Conservation (phyloP, 257 asterid genomes). For the Solanum megistacrolobum region DNA sequence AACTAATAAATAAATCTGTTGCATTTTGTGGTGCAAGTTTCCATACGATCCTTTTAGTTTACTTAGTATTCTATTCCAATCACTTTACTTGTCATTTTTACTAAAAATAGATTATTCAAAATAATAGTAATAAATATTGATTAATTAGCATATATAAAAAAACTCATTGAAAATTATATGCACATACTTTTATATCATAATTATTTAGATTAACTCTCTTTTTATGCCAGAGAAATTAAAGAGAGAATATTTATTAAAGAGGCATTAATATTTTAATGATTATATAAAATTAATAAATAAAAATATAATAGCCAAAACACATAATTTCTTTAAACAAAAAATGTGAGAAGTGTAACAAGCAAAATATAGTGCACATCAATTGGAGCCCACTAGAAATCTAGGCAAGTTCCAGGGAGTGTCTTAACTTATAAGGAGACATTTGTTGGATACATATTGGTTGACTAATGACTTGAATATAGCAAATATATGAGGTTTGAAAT, state of each 20-base stretch:
- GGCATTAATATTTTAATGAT: too few species aligned
- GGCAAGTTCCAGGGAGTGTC: not conserved
- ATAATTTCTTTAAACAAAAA: too few species aligned
- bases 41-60: not conserved
- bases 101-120: too few species aligned
- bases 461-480: not conserved
- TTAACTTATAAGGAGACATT: not conserved
- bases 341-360: not conserved
- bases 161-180: not conserved
- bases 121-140: too few species aligned
- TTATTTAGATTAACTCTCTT: not conserved
- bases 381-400: not conserved
- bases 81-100: not conserved
- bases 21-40: not conserved
- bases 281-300: too few species aligned
- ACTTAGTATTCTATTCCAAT: too few species aligned
- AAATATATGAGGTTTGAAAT: not conserved
- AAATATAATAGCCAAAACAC: not conserved
- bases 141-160: not conserved
- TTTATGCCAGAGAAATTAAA: not conserved
- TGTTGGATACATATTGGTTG: not conserved
- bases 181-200: not conserved
- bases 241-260: too few species aligned
- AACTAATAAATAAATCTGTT: not conserved
- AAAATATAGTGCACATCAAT: not conserved